A percentile compares a stretch with the other conserved stretches of the same genome.
Evolutionary conservation across 2,329 filamentous ascomycete species (phyloP).

Genomic region (Scedosporium dehoogii): DNA sequence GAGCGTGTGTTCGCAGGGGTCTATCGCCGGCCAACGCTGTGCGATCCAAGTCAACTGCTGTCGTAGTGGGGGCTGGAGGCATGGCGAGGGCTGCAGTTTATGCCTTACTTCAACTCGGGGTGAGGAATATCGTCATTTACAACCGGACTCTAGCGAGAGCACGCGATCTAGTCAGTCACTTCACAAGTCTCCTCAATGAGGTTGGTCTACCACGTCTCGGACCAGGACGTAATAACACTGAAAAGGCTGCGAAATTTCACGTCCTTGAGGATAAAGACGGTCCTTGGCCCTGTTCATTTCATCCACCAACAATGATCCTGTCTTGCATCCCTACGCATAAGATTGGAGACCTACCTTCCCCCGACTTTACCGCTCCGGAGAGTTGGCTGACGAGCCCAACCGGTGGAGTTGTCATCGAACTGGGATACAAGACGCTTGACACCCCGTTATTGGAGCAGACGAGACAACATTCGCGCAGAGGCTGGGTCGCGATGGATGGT

Average conservation of each 20-base stretch:
- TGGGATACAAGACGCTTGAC: slow-evolving; percentile 63
- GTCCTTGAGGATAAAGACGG: slow-evolving; percentile 50
- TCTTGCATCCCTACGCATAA: slow-evolving; percentile 61
- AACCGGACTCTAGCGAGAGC: slow-evolving; percentile 63
- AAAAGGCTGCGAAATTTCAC: slow-evolving; percentile 31
- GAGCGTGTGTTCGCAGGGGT: slow-evolving; percentile 61
- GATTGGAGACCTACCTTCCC: slow-evolving; percentile 51
- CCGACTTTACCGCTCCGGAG: slow-evolving; percentile 59
- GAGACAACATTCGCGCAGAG: slow-evolving; percentile 43
- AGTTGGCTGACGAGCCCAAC: slow-evolving; percentile 64
- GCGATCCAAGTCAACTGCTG: slow-evolving; percentile 40
- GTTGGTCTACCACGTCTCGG: slow-evolving; percentile 32
- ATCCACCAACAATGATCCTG: too few relatives aligned
- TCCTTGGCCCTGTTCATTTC: slow-evolving; percentile 69
- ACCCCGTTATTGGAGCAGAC: slow-evolving; percentile 64
- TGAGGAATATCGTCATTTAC: slow-evolving; percentile 64
- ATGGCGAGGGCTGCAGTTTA: slow-evolving; percentile 75
- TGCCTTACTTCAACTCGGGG: slow-evolving; percentile 66
- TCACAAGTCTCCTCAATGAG: slow-evolving; percentile 44
- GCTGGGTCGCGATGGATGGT: slow-evolving; percentile 70
- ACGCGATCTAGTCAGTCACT: slow-evolving; percentile 57
- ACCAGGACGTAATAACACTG: slow-evolving; percentile 19
- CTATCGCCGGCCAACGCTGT: slow-evolving; percentile 63
- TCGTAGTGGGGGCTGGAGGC: slow-evolving; percentile 58
- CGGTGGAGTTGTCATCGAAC: slow-evolving; percentile 66